These are phyloP conservation scores for Trematosphaeria pertusa DNA, from an alignment of 2,329 filamentous ascomycete species.

Conservation along the genomic window DNA sequence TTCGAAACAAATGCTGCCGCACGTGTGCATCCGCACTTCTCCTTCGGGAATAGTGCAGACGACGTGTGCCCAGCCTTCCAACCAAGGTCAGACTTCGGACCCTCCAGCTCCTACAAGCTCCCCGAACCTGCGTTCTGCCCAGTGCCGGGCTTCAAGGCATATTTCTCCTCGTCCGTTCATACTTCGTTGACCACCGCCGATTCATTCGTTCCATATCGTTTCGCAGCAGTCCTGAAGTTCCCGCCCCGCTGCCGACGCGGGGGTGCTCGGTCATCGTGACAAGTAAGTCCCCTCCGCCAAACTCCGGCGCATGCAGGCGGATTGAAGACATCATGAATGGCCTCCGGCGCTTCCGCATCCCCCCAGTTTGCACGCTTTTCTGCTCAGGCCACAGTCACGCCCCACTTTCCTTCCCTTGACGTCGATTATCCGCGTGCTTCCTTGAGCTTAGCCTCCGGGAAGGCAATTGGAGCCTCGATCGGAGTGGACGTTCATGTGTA, in stretches of 20 bases:
- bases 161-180: no score
- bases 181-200: no score
- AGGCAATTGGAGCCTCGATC: constrained; percentile 16
- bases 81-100: not conserved
- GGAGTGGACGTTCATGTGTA: no score
- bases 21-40: no score
- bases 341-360: constrained; percentile 28
- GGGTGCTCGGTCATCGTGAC: constrained; percentile 10
- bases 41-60: no score
- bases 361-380: constrained; percentile 10
- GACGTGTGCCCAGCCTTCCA: not conserved
- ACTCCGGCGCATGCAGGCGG: constrained; percentile 24
- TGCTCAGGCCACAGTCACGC: constrained; percentile 5
- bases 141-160: no score
- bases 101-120: not conserved
- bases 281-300: constrained; percentile 31
- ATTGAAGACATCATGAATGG: constrained; percentile 26
- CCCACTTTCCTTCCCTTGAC: constrained; percentile 16
- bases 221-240: not conserved
- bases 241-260: constrained; percentile 6
- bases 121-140: not conserved
- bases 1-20: no score
- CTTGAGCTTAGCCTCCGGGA: constrained; percentile 17
- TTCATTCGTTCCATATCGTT: no score
- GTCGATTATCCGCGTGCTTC: constrained; percentile 32